A percentile compares a stretch with the other conserved stretches of the same genome.
Conservation (phyloP, 2,329 filamentous ascomycete genomes). For the Sporothrix sp. region DNA sequence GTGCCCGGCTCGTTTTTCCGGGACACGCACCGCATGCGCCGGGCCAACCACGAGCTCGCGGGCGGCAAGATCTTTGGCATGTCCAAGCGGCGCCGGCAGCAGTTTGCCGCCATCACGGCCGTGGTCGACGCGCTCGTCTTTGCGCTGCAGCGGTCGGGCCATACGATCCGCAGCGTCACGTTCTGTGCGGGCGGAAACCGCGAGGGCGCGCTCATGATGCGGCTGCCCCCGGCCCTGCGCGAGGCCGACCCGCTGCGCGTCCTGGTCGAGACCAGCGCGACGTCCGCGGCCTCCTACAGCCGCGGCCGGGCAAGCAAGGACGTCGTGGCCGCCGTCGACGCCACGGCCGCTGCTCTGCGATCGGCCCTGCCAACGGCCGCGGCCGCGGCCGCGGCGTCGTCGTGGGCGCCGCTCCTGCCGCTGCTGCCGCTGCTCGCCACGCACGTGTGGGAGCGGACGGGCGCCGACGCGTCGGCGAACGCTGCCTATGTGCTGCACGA, state of each 20-base stretch:
- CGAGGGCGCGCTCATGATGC: slow-evolving; percentile 71
- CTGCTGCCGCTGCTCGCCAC: slow-evolving; percentile 36
- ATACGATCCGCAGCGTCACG: slow-evolving; percentile 60
- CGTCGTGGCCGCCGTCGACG: slow-evolving; percentile 23
- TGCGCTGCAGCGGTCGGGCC: slow-evolving; percentile 35
- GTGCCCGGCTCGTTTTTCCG: slow-evolving; percentile 53
- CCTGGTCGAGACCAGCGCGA: slow-evolving; percentile 1
- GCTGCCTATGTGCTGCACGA: slow-evolving; percentile 63
- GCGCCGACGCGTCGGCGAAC: slow-evolving; percentile 41
- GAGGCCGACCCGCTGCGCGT: slow-evolving; percentile 54
- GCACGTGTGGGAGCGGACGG: slow-evolving; percentile 41
- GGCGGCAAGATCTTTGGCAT: slow-evolving; percentile 62
- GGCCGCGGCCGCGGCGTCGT: neutral
- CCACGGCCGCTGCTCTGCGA: slow-evolving; percentile 29
- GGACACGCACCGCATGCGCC: slow-evolving; percentile 41
- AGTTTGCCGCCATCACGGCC: slow-evolving; percentile 75
- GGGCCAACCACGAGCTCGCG: slow-evolving; percentile 38
- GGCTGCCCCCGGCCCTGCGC: slow-evolving; percentile 48
- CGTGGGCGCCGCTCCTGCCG: neutral
- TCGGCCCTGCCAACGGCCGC: slow-evolving; percentile 33
- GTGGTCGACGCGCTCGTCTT: slow-evolving; percentile 66
- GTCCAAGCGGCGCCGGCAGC: slow-evolving; percentile 65
- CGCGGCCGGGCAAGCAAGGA: neutral
- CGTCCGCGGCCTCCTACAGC: neutral
- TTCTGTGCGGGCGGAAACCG: slow-evolving; percentile 82